These are phyloP conservation scores for Pseudomonodictys pantanalensis DNA, from an alignment of 495 filamentous ascomycete species.

Conservation along the genomic window DNA sequence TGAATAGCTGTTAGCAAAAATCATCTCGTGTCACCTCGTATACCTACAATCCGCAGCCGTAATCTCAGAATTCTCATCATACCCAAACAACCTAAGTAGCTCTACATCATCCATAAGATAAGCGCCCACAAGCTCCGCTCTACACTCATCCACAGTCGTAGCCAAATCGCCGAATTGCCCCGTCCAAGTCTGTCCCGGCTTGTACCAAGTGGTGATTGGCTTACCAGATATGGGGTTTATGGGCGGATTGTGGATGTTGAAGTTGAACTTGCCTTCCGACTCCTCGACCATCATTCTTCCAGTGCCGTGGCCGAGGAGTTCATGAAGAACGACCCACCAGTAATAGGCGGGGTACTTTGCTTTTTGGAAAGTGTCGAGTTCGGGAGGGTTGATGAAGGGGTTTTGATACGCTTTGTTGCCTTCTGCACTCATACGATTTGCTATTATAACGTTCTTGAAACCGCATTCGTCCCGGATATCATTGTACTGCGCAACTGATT, in stretches of 20 bases:
- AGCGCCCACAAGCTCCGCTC: conserved; percentile 46
- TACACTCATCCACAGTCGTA: conserved; percentile 51
- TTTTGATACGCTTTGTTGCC: conserved; percentile 37
- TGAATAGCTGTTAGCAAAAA: conserved; percentile 14
- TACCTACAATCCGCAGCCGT: conserved; percentile 32
- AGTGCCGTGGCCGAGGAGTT: conserved; percentile 49
- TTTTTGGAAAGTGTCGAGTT: conserved; percentile 42
- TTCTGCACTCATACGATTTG: conserved; percentile 47
- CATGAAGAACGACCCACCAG: conserved; percentile 47
- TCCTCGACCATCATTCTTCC: conserved; percentile 38
- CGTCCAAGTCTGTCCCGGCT: conserved; percentile 50
- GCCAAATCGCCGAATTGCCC: conserved; percentile 47
- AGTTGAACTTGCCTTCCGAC: conserved; percentile 45
- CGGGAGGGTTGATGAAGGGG: conserved; percentile 42
- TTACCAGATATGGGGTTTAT: conserved; percentile 45
- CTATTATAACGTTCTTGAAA: conserved; percentile 52
- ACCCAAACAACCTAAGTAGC: conserved; percentile 46
- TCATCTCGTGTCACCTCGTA: conserved; percentile 9
- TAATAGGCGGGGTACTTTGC: conserved; percentile 45
- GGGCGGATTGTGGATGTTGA: conserved; percentile 45
- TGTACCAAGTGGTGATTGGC: conserved; percentile 48
- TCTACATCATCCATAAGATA: conserved; percentile 47
- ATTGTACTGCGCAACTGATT: conserved; percentile 41
- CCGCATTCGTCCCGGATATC: conserved; percentile 48
- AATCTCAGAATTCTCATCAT: conserved; percentile 37